Base-by-base conservation (phyloP, 371 early-diverging fungal genomes). In the Rhizopus microsporus region DNA sequence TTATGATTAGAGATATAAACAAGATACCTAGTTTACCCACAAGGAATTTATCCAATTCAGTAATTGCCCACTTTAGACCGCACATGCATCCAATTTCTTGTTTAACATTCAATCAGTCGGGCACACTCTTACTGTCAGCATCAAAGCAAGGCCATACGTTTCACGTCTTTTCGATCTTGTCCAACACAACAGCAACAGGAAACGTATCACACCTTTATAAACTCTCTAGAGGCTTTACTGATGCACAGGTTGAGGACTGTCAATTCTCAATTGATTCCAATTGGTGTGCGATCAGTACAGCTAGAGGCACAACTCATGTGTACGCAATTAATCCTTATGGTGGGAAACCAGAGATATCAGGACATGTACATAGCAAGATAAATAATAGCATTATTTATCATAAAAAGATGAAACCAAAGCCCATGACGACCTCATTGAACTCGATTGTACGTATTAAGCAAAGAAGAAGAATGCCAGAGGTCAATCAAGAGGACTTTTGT, bases 241-340 rank as follows among this genome's bases (percentile, higher is more conserved):
- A 86, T 60, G 93, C 91, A 4, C 82, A 75, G 16, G 84, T 93
- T 12, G 89, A 88, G 56, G 83, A 87, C 54, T 82, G 88, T 45
- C 75, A 82, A 15, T 89, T 88, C 60, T 87, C 87, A 13, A 59
- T 71, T n/a, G 90, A 92, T 57, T 86, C 88, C 17, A 79, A 80
- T 40, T 93, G 93, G 93, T 81, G 89, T 45, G 86, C 86, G 0
- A 88, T 88, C 15, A 88, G 83, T 33, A 92, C 92, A 2, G 84
- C 86, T 1, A 73, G 88, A 50, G 93, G 93, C 5, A 93, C 93
- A 0, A 89, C 90, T 0, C 93, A 89, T 65, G 66, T 89, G 38
- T 89, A 84, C 59, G 83, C 84, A 1, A 83, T 88, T 49, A 88
- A 88, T 56, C 87, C 89, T 7, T 84, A 84, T 54, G 89, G 88